phyloP scores from a whole-genome alignment of 345 rosid genomes.

The Fremontodendron californicum region DNA sequence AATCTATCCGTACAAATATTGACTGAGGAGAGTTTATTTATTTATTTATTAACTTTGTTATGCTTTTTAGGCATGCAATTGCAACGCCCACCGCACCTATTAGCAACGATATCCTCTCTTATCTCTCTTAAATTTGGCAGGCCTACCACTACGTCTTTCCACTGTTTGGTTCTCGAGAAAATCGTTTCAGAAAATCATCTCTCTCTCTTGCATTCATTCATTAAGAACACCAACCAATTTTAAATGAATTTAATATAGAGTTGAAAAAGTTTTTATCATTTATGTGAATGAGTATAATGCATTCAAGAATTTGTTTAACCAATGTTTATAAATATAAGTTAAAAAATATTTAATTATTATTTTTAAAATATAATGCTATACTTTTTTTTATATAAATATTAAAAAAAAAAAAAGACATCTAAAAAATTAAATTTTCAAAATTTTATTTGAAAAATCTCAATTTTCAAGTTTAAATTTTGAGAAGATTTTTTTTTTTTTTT shows the following conservation, averaged over 20 bases:
- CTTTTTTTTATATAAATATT: too few relatives aligned
- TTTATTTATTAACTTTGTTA: neutral
- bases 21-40: neutral
- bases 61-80: constrained; percentile 3
- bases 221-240: neutral
- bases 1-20: neutral
- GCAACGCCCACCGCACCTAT: neutral
- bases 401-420: too few relatives aligned
- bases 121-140: neutral
- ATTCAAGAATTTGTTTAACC: too few relatives aligned
- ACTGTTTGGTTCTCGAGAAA: constrained; percentile 6
- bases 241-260: neutral
- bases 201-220: neutral
- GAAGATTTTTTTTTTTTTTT: too few relatives aligned
- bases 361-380: too few relatives aligned
- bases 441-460: too few relatives aligned
- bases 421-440: too few relatives aligned
- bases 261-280: too few relatives aligned
- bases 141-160: neutral
- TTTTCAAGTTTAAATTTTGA: too few relatives aligned
- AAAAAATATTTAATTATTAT: too few relatives aligned
- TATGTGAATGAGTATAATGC: too few relatives aligned
- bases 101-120: neutral
- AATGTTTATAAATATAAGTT: too few relatives aligned
- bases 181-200: neutral